Percentiles rank a stretch among this genome's conserved stretches.
phyloP scores from a whole-genome alignment of 345 rosid genomes.

The Durio zibethinus region DNA sequence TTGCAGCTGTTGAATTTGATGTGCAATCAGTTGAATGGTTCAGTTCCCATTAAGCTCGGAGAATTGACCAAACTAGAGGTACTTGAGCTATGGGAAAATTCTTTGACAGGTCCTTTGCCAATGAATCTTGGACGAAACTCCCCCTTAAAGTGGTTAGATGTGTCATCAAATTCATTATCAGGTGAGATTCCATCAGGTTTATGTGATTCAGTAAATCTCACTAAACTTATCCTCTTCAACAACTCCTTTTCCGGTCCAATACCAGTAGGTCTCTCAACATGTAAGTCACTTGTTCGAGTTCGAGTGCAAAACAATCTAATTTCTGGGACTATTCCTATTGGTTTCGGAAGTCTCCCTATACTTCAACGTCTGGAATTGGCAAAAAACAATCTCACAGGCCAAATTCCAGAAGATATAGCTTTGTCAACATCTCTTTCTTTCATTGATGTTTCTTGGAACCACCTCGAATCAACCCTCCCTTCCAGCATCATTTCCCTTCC shows the following conservation, averaged over 20 bases:
- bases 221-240: slow-evolving; percentile 79
- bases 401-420: slow-evolving; percentile 62
- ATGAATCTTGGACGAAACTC: slow-evolving; percentile 52
- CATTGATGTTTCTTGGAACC: slow-evolving; percentile 71
- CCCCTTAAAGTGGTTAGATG: slow-evolving; percentile 64
- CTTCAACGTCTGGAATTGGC: slow-evolving; percentile 87
- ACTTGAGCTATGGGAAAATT: slow-evolving; percentile 75
- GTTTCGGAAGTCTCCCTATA: slow-evolving; percentile 58
- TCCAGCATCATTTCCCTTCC: slow-evolving; percentile 65
- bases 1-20: slow-evolving; percentile 73
- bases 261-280: slow-evolving; percentile 51
- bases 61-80: slow-evolving; percentile 57
- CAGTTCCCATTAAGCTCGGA: slow-evolving; percentile 50
- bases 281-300: slow-evolving; percentile 67
- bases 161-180: slow-evolving; percentile 63
- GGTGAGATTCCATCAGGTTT: slow-evolving; percentile 61
- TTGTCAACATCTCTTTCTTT: slow-evolving; percentile 70
- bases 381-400: slow-evolving; percentile 70
- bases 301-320: slow-evolving; percentile 66
- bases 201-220: slow-evolving; percentile 64
- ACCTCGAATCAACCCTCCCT: slow-evolving; percentile 62
- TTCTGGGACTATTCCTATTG: slow-evolving; percentile 61
- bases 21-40: slow-evolving; percentile 60
- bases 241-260: slow-evolving; percentile 61
- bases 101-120: slow-evolving; percentile 59